Conservation (phyloP, 169 alveolate species). For the Plasmodium knowlesi region DNA sequence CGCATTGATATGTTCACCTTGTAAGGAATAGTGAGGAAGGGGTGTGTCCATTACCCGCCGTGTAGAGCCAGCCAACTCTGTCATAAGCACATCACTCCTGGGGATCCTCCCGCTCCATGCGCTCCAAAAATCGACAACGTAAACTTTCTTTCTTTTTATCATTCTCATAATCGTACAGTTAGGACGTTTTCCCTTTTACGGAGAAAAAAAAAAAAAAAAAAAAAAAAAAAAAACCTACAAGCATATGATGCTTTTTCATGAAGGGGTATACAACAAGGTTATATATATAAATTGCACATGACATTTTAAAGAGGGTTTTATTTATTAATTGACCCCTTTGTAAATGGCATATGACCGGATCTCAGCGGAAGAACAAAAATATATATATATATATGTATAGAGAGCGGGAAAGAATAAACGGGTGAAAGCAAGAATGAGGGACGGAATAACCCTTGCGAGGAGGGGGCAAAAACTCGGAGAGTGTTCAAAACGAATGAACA, state of each 20-base stretch:
- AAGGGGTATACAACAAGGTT: not conserved
- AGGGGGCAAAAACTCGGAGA: not conserved
- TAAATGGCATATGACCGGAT: not conserved
- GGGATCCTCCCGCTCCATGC: not conserved
- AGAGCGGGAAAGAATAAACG: not conserved
- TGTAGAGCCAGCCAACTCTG: not conserved
- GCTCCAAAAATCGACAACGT: not conserved
- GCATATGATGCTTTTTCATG: not conserved
- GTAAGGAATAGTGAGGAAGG: not conserved
- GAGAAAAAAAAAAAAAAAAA: not conserved
- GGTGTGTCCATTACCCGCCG: not conserved
- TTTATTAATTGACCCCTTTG: not conserved
- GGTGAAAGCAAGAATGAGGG: not conserved
- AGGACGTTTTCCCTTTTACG: not conserved
- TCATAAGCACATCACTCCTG: not conserved
- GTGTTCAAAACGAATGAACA: not conserved
- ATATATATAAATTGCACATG: not conserved
- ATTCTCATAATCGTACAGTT: not conserved
- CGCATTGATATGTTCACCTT: not conserved
- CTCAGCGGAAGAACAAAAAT: not conserved
- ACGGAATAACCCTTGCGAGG: not conserved
- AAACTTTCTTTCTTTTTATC: not conserved
- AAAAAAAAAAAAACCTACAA: no score
- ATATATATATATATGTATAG: no score
- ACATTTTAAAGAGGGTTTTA: not conserved